Conservation (phyloP, 2,329 filamentous ascomycete species). For the Xenosphaeropsis pyriputrescens region DNA sequence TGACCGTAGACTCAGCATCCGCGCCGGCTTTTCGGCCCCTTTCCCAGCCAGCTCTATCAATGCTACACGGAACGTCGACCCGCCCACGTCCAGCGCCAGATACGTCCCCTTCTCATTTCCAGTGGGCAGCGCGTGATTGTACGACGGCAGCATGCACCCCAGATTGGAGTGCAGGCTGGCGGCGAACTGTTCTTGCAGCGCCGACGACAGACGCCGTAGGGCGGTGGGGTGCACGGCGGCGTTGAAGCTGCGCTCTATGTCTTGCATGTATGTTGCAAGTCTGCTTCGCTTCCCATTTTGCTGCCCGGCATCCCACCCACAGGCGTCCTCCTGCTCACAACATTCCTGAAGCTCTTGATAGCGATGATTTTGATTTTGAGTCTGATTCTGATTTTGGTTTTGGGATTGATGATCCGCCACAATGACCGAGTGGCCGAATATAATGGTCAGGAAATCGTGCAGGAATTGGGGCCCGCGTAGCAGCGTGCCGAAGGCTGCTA, state of each 20-base stretch:
- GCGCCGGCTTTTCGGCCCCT: conserved; percentile 24
- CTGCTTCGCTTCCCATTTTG: too few relatives aligned
- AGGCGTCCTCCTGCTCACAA: conserved; percentile 26
- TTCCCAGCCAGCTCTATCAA: conserved; percentile 42
- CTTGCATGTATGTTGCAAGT: too few relatives aligned
- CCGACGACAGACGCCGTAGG: conserved; percentile 29
- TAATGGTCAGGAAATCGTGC: too few relatives aligned
- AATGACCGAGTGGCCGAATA: too few relatives aligned
- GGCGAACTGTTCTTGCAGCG: conserved; percentile 38
- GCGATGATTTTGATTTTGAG: background rate
- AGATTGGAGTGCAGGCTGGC: conserved; percentile 34
- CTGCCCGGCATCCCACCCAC: too few relatives aligned
- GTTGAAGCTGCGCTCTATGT: conserved; percentile 29
- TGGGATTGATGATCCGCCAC: too few relatives aligned
- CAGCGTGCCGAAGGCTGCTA: too few relatives aligned
- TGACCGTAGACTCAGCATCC: conserved; percentile 37
- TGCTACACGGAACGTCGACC: conserved; percentile 51
- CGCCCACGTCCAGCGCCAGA: conserved; percentile 53
- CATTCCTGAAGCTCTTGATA: conserved; percentile 35
- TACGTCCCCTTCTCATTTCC: conserved; percentile 43
- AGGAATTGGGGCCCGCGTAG: too few relatives aligned
- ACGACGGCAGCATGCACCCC: conserved; percentile 50
- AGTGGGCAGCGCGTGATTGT: conserved; percentile 47
- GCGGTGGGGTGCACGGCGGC: conserved; percentile 29
- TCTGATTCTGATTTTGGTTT: too few relatives aligned